Base-by-base conservation (phyloP, 306 rosid genomes). In the Luffa aegyptiaca region DNA sequence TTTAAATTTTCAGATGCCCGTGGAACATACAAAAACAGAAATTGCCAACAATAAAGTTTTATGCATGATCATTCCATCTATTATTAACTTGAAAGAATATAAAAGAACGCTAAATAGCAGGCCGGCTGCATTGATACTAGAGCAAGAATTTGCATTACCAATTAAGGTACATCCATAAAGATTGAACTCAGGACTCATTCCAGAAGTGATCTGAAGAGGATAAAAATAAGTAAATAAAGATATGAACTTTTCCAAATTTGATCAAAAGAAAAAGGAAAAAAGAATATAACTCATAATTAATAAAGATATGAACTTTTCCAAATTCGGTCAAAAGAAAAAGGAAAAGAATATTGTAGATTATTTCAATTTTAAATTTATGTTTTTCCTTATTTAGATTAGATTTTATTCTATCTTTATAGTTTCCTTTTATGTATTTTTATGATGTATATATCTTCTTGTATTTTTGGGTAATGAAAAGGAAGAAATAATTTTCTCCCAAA, bases 181-280 rank as follows among this genome's bases (percentile, higher is more conserved):
- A 91, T 93, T 91, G 85, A 93, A 84, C 41, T 84, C 86, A 13
- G 96, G 97, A 71, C 93, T 93, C 97, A 93, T 93, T 77, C 97
- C 97, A 21, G 97, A 93, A 79, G 97, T 87, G 87, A 93, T 96
- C 97, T 93, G 81, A 82, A 83, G 61, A 78, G 51, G 61, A 80
- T 58, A 79, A 75, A 77, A 71, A 61, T 36, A 80, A 26, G 59
- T 72, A 20, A 71, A 46, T 48, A 46, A 26, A 73, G 21, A 49
- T 49, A 49, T 71, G 20, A 49, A 3, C 31, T 13, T 4, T 73
- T 46, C 61, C 42, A 73, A 31, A 73, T 48, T 14, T 2, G 1
- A 49, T 45, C 5, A 73, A 73, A 6, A 14, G 56, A 21, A 48
- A 72, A 48, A 73, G 26, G 12, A 51, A 21, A 46, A 12, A 2